phyloP scores from a whole-genome alignment of 2,329 filamentous ascomycete species.

The Ceratocystis albifundus region DNA sequence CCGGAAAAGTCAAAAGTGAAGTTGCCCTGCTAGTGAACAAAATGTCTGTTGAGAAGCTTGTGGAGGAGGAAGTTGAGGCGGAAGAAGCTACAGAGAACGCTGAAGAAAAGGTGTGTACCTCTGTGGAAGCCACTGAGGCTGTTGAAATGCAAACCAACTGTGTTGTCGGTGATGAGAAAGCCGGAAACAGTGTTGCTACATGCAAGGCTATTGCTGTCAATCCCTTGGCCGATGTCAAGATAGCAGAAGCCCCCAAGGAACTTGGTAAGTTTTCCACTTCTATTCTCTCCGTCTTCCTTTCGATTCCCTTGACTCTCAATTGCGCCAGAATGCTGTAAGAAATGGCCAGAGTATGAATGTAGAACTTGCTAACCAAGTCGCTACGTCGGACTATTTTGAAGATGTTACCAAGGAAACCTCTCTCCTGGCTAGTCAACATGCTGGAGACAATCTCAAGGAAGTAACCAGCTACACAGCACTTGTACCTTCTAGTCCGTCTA shows the following conservation, averaged over 20 bases:
- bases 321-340: background rate
- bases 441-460: background rate
- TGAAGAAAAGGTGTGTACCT: slow-evolving; percentile 4
- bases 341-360: background rate
- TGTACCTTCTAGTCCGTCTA: background rate
- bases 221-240: slow-evolving; percentile 1
- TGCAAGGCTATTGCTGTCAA: background rate
- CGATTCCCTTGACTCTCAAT: background rate
- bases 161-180: background rate
- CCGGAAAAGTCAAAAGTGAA: background rate
- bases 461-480: background rate
- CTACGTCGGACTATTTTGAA: background rate
- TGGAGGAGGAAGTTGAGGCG: slow-evolving; percentile 8
- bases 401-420: background rate
- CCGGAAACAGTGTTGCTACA: background rate
- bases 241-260: background rate
- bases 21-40: slow-evolving; percentile 14
- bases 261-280: background rate
- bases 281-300: background rate
- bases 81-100: slow-evolving; percentile 2
- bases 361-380: background rate
- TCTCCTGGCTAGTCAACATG: background rate
- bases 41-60: slow-evolving; percentile 9
- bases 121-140: slow-evolving; percentile 4
- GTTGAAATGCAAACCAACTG: background rate